Evolutionary conservation across 768 basidiomycete species (phyloP), one percentile per base, ranked within the genome.

Genomic region (Guyanaporus albipodus): DNA sequence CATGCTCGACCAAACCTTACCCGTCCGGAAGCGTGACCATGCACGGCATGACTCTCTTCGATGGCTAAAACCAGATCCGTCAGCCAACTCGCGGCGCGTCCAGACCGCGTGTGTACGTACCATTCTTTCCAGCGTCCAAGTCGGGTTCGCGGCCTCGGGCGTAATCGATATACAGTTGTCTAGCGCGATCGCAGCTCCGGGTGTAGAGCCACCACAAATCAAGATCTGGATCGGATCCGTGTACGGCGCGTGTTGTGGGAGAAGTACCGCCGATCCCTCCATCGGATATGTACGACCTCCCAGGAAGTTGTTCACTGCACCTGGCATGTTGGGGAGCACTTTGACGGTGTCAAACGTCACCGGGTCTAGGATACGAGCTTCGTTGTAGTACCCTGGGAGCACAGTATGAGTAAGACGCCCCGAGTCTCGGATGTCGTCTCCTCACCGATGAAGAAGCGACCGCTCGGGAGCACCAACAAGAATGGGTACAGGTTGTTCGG

Each of bases 401-500:
- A n/a, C 15, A 1, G 4, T 9, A 29, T 43, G 24, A 42, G 39
- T 19, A 9, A 1, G 26, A 10, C 2, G 4, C n/a, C 5, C 8
- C 24, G 5, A 33, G 22, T 22, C 2, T 9, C 3, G 11, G 4
- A 4, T 8, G 32, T 9, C 37, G n/a, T 29, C n/a, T 27, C 9
- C 67, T 77, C 41, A 85, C 87, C 83, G 32, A 85, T 73, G 60
- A 90, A 89, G 55, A 91, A 67, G 27, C 75, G 73, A 2, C 78
- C 78, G 36, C 81, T 82, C 0, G 88, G 87, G 14, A 91, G 74
- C 7, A 88, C 73, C 44, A 83, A 63, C 27, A 90, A 66, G 71
- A 86, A 90, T 0, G 88, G 87, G 56, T 91, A 91, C 39, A 91
- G 63, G 55, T 89, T 89, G 58, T 86, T 80, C 1, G 88, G 88